A percentile compares a stretch with the other conserved stretches of the same genome.
Evolutionary conservation across 2,329 filamentous ascomycete species (phyloP).

Genomic region (Neoascochyta sp.): DNA sequence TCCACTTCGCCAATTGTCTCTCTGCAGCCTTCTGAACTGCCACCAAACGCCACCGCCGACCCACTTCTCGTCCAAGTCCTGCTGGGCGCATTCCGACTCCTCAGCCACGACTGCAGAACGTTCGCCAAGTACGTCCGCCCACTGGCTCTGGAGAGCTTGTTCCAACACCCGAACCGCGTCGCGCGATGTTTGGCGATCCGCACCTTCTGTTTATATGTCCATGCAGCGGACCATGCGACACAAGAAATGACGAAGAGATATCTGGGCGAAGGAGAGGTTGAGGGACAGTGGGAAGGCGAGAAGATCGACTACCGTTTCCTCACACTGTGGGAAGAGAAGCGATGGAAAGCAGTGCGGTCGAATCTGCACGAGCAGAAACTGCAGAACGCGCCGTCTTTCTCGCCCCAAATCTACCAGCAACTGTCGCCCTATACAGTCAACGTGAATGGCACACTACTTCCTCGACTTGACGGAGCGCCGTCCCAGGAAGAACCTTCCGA

Average conservation of each 20-base stretch:
- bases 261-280: constrained; percentile 60
- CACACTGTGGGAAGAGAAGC: constrained; percentile 60
- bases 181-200: constrained; percentile 79
- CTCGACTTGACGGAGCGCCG: constrained; percentile 33
- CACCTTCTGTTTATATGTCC: constrained; percentile 73
- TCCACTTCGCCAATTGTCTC: constrained; percentile 25
- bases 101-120: constrained; percentile 68
- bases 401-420: constrained; percentile 10
- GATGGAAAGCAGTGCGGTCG: constrained; percentile 39
- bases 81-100: constrained; percentile 71
- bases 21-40: constrained; percentile 3
- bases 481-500: constrained; percentile 23
- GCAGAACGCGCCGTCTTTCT: constrained; percentile 1
- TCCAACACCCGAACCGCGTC: constrained; percentile 55
- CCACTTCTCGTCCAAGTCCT: constrained; percentile 47
- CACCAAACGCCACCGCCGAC: constrained; percentile 1
- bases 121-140: constrained; percentile 66
- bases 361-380: constrained; percentile 7
- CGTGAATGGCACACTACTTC: constrained; percentile 38
- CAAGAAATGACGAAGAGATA: constrained; percentile 67
- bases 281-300: constrained; percentile 71
- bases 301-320: constrained; percentile 75
- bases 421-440: constrained; percentile 34
- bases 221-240: constrained; percentile 73
- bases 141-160: constrained; percentile 64